Base-by-base conservation (phyloP, 192 early-diverging fungal genomes). In the Allomyces javanicus region DNA sequence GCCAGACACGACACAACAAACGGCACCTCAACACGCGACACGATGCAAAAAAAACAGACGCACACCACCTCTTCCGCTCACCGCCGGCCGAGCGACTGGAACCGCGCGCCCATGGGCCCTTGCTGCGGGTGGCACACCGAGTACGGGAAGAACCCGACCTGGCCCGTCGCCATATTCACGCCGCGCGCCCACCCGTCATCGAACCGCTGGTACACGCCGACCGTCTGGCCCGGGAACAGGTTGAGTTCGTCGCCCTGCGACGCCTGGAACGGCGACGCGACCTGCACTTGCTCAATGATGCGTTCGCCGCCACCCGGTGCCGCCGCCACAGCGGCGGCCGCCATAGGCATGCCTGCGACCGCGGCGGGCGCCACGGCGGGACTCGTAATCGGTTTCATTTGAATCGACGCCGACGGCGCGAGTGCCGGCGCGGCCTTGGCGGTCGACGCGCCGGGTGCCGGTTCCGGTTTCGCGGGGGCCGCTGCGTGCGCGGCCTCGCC, bases 111-210 rank as follows among this genome's bases (percentile, higher is more conserved):
- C 50, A 58, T n/a, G 17, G 12, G 50, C 50, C 50, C 50, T 58
- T 58, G 50, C 50, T 58, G 50, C 50, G 21, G 17, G 50, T n/a
- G 27, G 33, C 33, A 40, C 7, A 40, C 33, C 58, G 50, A 14
- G 50, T 58, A 58, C 9, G 72, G 72, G 63, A 73, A 73, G 44
- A 73, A 67, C 5, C 72, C 72, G 24, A 64, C 23, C 2, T 58
- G 58, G 9, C 43, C 22, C 11, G 68, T 65, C 9, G 61, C 62
- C 45, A 70, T 43, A 26, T 73, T 70, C n/a, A 50, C 24, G 4
- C 72, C 72, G 1, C 61, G 24, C 21, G 72, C 72, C 72, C 72
- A 73, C 27, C 72, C 72, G 50, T 73, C 72, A n/a, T 73, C 72
- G 40, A 69, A 73, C 33, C 25, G 43, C 66, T 73, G 64, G 33